Conservation (phyloP, 148 eudicot species). For the Spergularia bocconei region DNA sequence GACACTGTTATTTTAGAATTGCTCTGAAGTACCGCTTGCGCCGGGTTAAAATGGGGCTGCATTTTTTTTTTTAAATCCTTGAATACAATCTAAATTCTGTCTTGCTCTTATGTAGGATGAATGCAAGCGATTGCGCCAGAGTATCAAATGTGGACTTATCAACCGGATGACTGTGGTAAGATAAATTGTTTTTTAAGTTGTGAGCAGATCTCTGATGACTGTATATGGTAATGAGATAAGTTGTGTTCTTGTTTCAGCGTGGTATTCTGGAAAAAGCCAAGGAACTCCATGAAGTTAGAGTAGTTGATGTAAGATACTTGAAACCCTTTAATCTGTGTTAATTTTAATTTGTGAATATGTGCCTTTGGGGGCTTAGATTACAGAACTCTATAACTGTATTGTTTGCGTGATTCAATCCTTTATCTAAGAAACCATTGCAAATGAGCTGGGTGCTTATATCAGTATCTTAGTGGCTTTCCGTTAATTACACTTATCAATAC, state of each 20-base stretch:
- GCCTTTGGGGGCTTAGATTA: not conserved
- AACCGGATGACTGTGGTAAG: conserved; percentile 84
- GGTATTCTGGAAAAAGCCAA: conserved; percentile 87
- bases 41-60: not conserved
- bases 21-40: not conserved
- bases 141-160: conserved; percentile 94
- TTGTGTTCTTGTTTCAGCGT: conserved; percentile 54
- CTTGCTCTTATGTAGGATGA: conserved; percentile 62
- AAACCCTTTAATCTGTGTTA: conserved; percentile 6
- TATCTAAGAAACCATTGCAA: too few species aligned
- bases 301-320: conserved; percentile 68
- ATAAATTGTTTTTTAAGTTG: conserved; percentile 9
- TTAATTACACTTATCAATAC: too few species aligned
- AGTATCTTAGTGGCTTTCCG: too few species aligned
- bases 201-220: not conserved
- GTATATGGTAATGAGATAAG: conserved; percentile 9
- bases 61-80: conserved; percentile 1
- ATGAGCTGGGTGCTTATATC: too few species aligned
- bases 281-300: conserved; percentile 82
- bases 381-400: not conserved
- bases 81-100: conserved; percentile 26
- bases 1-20: not conserved
- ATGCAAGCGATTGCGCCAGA: conserved; percentile 94
- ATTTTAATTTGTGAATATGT: not conserved
- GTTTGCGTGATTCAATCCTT: not conserved